Evolutionary conservation across 2,329 filamentous ascomycete genomes (phyloP), one percentile per base, ranked within the genome.

Genomic region (Cladobotryum protrusum): DNA sequence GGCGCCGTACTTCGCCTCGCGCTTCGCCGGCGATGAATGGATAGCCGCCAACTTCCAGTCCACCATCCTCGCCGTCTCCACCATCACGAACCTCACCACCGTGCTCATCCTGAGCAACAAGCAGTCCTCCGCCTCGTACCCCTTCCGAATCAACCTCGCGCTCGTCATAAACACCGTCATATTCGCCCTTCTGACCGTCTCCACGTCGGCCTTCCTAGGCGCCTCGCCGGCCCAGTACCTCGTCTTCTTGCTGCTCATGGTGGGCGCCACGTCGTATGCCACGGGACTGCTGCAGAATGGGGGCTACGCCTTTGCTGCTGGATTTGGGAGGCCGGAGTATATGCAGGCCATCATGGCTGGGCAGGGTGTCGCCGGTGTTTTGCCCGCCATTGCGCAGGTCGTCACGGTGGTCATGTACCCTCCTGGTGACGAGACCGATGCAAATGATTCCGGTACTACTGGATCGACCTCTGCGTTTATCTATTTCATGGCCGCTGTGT

Each of bases 301-400:
- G 15, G 82, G 93, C 11, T 96, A 96, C 65, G 89, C 93, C 3
- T 97, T 91, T 64, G 90, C 89, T 3, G 82, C 87, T 3, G 85
- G 88, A 47, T 97, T 96, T 62, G 89, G 85, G 34, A 77, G 87
- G 46, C 81, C 86, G 17, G 88, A 93, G 67, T 99, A 97, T 67
- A 96, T 89, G 49, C 92, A 97, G 69, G 92, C 86, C 19, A 90
- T 97, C 67, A 97, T 99, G 91, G 84, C 86, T 3, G 93, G 93
- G 1, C 93, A 99, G 68, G 92, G 85, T 32, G 77, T 99, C 4
- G 91, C 93, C 0, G 93, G 93, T 29, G 91, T 99, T 9, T 73
- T 97, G 3, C 93, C 93, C 0, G 85, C 88, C 43, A 76, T 95
- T 43, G 88, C 89, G 1, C 91, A 97, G 67, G 92, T 97, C 57